These are phyloP conservation scores for Globisporangium recalcitrans DNA, from an alignment of 352 stramenopile species.

Conservation along the genomic window DNA sequence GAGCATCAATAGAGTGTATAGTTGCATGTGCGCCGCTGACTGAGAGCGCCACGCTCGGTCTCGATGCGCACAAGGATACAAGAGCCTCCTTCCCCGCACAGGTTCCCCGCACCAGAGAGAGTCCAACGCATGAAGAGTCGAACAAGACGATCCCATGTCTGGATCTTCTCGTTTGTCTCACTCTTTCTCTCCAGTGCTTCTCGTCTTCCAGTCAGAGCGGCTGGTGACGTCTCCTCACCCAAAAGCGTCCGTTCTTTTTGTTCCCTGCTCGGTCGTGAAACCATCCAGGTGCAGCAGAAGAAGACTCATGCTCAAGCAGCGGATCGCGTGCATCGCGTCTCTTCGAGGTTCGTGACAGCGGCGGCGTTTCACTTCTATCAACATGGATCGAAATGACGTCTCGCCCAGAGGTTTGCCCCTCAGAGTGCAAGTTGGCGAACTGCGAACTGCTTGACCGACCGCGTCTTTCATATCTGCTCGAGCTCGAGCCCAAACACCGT, in stretches of 20 bases:
- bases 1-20: slow-evolving; percentile 1
- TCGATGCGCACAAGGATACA: not conserved
- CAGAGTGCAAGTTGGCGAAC: not conserved
- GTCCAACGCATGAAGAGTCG: slow-evolving; percentile 3
- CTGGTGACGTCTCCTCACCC: not conserved
- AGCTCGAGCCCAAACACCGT: not conserved
- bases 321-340: not conserved
- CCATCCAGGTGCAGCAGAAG: not conserved
- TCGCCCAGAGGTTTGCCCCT: not conserved
- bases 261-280: not conserved
- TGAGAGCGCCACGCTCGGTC: not conserved
- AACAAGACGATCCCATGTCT: not conserved
- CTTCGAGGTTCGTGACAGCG: not conserved
- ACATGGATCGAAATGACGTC: not conserved
- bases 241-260: not conserved
- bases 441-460: not conserved
- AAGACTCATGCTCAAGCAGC: not conserved
- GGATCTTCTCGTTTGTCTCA: not conserved
- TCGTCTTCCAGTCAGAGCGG: not conserved
- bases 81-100: not conserved
- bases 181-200: not conserved
- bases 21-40: not conserved
- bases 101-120: too few species aligned
- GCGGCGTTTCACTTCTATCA: not conserved
- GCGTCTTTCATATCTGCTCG: not conserved